Conservation (phyloP, 345 rosid genomes). For the Eutrema japonicum region DNA sequence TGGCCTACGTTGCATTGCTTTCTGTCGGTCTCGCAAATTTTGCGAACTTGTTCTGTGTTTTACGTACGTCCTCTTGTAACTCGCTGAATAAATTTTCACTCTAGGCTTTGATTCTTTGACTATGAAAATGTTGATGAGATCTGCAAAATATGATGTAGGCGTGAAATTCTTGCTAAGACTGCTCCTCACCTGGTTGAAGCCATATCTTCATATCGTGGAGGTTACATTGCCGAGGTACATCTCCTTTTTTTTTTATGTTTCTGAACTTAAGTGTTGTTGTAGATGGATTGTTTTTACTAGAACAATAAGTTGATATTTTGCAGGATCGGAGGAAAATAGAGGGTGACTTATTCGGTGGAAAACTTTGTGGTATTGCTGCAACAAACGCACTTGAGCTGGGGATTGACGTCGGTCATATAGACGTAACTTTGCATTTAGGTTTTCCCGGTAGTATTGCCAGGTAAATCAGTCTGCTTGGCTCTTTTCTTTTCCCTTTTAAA, state of each 20-base stretch:
- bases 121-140: constrained; percentile 21
- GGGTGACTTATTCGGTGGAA: constrained; percentile 77
- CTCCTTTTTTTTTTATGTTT: not conserved
- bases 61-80: constrained; percentile 61
- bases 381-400: constrained; percentile 99
- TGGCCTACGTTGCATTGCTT: constrained; percentile 93
- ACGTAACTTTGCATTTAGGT: constrained; percentile 92
- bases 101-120: constrained; percentile 6
- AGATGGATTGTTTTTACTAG: constrained; percentile 23
- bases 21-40: constrained; percentile 89
- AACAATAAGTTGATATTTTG: constrained; percentile 27
- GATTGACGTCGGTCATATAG: constrained; percentile 94
- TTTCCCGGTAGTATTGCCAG: constrained; percentile 97
- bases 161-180: constrained; percentile 77
- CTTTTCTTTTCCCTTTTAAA: constrained; percentile 18
- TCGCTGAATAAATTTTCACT: not conserved
- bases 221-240: constrained; percentile 82
- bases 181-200: constrained; percentile 74
- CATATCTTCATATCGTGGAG: constrained; percentile 87
- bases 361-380: constrained; percentile 88
- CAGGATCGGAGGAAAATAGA: constrained; percentile 94
- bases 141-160: constrained; percentile 46
- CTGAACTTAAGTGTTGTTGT: constrained; percentile 22
- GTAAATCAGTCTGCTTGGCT: constrained; percentile 47
- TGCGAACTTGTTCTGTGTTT: constrained; percentile 83